Base-by-base conservation (phyloP, 202 grass and related monocot genomes). In the Setaria viridis region DNA sequence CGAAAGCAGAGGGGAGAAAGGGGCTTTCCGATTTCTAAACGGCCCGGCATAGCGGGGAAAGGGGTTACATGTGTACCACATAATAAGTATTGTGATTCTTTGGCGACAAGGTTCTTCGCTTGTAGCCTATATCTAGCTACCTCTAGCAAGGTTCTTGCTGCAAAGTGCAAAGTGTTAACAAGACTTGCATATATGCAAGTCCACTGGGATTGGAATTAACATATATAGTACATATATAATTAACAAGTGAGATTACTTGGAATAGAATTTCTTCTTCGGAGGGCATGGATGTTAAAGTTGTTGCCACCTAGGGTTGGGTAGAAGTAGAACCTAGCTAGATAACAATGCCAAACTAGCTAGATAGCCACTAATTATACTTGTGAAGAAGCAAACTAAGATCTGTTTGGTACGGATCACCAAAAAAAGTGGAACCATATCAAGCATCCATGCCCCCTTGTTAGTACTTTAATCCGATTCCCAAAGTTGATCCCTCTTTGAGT, bases 371-470 rank as follows among this genome's bases (percentile, higher is more conserved):
- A 76, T 63, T 62, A 75, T 72, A 69, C 80, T 70, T 80, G 81
- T 88, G 82, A 58, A 62, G 82, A 63, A 77, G 57, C 93, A 90
- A 90, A 90, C 77, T 76, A 75, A 48, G 76, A 81, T 86, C 69
- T 83, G 74, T 86, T 84, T 64, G 76, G 89, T 76, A 94, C 85
- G 87, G 87, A 77, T 90, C 42, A 17, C 73, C 80, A 85, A 80
- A 71, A 82, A 88, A 94, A 86, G 81, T 65, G 71, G 82, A 86
- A 76, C 83, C 84, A 85, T 91, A 90, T 85, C 92, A 86, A 85
- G 62, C 80, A 92, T 77, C 70, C 77, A 25, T 79, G 81, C 56
- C 68, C 77, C 77, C 79, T 77, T 62, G 68, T 77, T 60, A 30
- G 47, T 74, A 87, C 80, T 90, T 80, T 63, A n/a, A 78, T 73